Evolutionary conservation across 1,139 yeast genomes (phyloP).

Genomic region (Candida albicans): DNA sequence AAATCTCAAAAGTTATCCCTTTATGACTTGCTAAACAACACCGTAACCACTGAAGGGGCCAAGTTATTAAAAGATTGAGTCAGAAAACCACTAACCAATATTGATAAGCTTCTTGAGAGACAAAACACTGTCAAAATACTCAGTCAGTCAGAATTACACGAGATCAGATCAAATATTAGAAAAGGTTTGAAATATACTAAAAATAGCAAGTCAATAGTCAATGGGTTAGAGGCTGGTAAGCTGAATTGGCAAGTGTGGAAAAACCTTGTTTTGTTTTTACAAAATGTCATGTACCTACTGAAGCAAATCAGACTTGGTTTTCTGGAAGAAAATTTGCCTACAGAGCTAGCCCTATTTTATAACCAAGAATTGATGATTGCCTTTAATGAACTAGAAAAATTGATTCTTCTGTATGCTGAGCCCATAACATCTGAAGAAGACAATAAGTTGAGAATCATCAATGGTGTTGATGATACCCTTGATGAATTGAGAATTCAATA

Average conservation of each 20-base stretch:
- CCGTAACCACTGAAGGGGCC: conserved; percentile 28
- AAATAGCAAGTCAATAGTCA: conserved; percentile 22
- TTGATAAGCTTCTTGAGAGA: conserved; percentile 23
- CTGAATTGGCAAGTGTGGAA: conserved; percentile 24
- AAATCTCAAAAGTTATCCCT: conserved; percentile 18
- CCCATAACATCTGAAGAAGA: conserved; percentile 31
- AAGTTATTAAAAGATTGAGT: conserved; percentile 31
- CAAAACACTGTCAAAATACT: conserved; percentile 25
- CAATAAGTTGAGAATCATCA: conserved; percentile 27
- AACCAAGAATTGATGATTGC: conserved; percentile 4
- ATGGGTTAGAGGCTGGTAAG: conserved; percentile 25
- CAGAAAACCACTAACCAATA: conserved; percentile 29
- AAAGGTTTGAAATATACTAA: conserved; percentile 21
- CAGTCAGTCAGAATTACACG: conserved; percentile 16
- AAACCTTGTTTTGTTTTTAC: conserved; percentile 19
- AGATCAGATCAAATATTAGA: conserved; percentile 14
- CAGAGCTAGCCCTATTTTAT: background rate
- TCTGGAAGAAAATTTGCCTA: background rate
- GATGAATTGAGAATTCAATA: conserved; percentile 32
- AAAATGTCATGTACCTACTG: conserved; percentile 12
- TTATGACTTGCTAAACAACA: conserved; percentile 22
- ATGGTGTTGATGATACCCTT: conserved; percentile 27
- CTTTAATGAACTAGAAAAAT: conserved; percentile 10
- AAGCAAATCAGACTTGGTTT: conserved; percentile 9
- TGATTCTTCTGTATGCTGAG: conserved; percentile 27